Conservation (phyloP, 805 yeast species). For the Maudiozyma serrabonitensis region DNA sequence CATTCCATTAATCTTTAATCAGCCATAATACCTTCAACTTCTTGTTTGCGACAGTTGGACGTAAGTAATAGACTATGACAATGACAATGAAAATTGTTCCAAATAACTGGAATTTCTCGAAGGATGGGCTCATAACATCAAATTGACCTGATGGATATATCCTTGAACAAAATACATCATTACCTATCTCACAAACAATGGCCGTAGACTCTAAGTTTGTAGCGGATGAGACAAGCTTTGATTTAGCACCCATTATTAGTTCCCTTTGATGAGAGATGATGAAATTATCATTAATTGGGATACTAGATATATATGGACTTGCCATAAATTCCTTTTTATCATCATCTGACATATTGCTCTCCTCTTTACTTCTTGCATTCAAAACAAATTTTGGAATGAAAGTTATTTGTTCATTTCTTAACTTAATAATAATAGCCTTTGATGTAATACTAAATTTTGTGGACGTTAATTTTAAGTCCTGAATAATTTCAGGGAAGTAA, state of each 20-base stretch:
- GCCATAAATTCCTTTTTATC: slow-evolving; percentile 53
- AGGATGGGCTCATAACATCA: slow-evolving; percentile 59
- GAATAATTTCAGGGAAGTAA: slow-evolving; percentile 50
- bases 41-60: slow-evolving; percentile 48
- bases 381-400: slow-evolving; percentile 62
- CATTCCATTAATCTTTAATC: slow-evolving; percentile 11
- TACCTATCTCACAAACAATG: slow-evolving; percentile 53
- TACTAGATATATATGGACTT: slow-evolving; percentile 54
- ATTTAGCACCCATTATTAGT: slow-evolving; percentile 26
- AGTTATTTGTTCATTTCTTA: slow-evolving; percentile 52
- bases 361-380: slow-evolving; percentile 60
- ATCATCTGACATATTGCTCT: slow-evolving; percentile 38
- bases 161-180: slow-evolving; percentile 70
- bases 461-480: slow-evolving; percentile 40
- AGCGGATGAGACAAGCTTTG: slow-evolving; percentile 37
- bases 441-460: slow-evolving; percentile 61
- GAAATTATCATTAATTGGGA: slow-evolving; percentile 40
- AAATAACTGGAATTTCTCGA: slow-evolving; percentile 56
- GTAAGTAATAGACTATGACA: slow-evolving; percentile 37
- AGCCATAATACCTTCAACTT: slow-evolving; percentile 49
- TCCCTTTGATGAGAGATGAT: slow-evolving; percentile 43
- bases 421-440: slow-evolving; percentile 51
- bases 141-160: slow-evolving; percentile 76
- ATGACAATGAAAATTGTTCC: slow-evolving; percentile 48
- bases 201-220: slow-evolving; percentile 79